phyloP scores from a whole-genome alignment of 2,329 filamentous ascomycete species.

The Colletotrichum sansevieriae region DNA sequence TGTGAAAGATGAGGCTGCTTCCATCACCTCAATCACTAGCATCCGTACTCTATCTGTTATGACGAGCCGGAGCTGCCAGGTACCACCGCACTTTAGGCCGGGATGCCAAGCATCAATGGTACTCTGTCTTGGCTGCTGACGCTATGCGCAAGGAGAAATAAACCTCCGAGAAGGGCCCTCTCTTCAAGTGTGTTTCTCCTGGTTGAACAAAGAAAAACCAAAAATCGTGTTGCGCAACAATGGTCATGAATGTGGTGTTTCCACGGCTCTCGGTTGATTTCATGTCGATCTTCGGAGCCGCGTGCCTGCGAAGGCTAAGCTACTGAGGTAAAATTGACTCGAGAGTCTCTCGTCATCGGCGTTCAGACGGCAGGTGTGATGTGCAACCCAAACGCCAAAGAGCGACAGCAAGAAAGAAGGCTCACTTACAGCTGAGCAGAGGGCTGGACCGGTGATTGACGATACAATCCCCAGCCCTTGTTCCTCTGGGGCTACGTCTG shows the following conservation, averaged over 20 bases:
- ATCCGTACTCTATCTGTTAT: neutral
- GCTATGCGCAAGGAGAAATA: constrained; percentile 14
- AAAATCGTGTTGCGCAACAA: neutral
- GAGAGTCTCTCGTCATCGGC: constrained; percentile 17
- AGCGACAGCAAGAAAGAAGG: neutral
- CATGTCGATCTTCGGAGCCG: neutral
- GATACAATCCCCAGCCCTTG: too few relatives aligned
- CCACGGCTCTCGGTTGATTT: constrained; percentile 13
- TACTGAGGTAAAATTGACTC: neutral
- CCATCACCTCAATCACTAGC: neutral
- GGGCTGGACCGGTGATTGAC: too few relatives aligned
- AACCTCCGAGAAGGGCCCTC: constrained; percentile 19
- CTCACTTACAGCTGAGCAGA: neutral
- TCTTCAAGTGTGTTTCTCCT: neutral
- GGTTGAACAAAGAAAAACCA: too few relatives aligned
- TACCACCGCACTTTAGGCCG: neutral
- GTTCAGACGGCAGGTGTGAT: too few relatives aligned
- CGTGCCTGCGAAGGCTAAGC: neutral
- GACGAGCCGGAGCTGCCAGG: neutral
- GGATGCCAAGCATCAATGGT: neutral
- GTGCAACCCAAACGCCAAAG: neutral
- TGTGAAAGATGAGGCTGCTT: constrained; percentile 12
- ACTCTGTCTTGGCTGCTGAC: neutral
- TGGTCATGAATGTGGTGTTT: neutral
- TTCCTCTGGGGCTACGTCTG: too few relatives aligned